Percentiles rank a stretch among this genome's conserved stretches.
These are phyloP conservation scores for Sphagnum contortum DNA, from an alignment of 225 moss, liverwort and hornwort genomes.

Conservation along the genomic window DNA sequence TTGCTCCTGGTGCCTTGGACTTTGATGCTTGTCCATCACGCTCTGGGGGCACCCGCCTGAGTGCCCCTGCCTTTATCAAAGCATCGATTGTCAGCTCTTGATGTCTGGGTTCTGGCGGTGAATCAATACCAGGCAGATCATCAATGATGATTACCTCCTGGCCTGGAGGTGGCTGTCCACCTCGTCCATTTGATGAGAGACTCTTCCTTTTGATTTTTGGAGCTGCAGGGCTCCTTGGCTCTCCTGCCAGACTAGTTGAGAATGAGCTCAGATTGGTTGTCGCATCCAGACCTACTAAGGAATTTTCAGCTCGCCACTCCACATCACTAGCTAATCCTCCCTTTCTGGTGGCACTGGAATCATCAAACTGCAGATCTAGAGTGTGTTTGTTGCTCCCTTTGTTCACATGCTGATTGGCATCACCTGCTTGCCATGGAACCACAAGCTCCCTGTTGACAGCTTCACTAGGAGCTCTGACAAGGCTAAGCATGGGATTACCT, in stretches of 20 bases:
- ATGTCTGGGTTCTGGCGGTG: conserved; percentile 9
- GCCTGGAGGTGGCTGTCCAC: conserved; percentile 1
- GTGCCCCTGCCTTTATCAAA: conserved; percentile 14
- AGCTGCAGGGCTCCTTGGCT: not conserved
- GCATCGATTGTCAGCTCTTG: conserved; percentile 6
- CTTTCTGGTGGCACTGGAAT: not conserved
- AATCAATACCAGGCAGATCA: conserved; percentile 7
- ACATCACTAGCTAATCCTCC: not conserved
- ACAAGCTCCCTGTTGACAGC: not conserved
- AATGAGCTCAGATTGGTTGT: not conserved
- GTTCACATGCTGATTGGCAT: not conserved
- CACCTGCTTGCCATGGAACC: conserved; percentile 2
- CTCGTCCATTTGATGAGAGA: too few relatives aligned
- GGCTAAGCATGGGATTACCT: too few relatives aligned
- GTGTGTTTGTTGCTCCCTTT: not conserved
- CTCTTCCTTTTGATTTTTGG: too few relatives aligned
- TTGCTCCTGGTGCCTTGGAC: not conserved
- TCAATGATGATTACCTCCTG: conserved; percentile 16
- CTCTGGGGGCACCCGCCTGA: conserved; percentile 11
- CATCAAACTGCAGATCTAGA: not conserved
- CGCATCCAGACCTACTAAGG: not conserved
- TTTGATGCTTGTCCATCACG: not conserved
- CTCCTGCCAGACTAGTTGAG: not conserved
- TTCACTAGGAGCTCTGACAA: not conserved
- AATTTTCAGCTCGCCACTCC: not conserved